Percentiles rank a stretch among this genome's conserved stretches.
phyloP scores from a whole-genome alignment of 1,139 yeast species.

The Candida mesenterica region DNA sequence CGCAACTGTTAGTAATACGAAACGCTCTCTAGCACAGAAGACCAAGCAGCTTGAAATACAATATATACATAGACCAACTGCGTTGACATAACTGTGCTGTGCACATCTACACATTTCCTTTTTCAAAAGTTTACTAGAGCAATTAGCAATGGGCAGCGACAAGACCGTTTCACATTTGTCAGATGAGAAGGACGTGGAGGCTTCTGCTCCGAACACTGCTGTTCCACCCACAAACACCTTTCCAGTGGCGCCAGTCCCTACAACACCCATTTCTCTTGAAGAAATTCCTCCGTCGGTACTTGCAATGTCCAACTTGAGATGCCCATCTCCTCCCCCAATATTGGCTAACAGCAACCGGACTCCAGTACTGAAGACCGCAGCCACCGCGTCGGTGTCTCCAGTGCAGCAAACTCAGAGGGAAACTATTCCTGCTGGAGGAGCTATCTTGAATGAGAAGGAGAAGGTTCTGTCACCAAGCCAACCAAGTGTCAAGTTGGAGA shows the following conservation, averaged over 20 bases:
- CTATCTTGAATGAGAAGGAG: constrained; percentile 37
- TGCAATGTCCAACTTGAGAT: constrained; percentile 57
- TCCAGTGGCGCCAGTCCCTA: constrained; percentile 4
- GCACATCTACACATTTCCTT: too few relatives aligned
- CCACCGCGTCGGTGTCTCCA: constrained; percentile 12
- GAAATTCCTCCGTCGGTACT: constrained; percentile 42
- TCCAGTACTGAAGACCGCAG: background rate
- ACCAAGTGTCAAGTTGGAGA: constrained; percentile 1
- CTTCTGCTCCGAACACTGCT: too few relatives aligned
- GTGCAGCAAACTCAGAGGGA: constrained; percentile 21
- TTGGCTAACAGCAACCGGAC: constrained; percentile 33
- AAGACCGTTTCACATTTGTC: too few relatives aligned
- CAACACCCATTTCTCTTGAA: constrained; percentile 10
- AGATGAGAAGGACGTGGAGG: too few relatives aligned
- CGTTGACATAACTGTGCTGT: too few relatives aligned
- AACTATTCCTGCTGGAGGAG: constrained; percentile 54
- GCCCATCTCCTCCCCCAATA: constrained; percentile 72
- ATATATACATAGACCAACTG: too few relatives aligned
- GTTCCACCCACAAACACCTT: too few relatives aligned
- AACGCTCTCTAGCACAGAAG: too few relatives aligned
- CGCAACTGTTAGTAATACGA: too few relatives aligned
- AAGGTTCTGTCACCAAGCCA: constrained; percentile 9
- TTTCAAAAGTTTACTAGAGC: too few relatives aligned
- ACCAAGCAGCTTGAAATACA: too few relatives aligned
- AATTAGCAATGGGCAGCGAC: too few relatives aligned